phyloP scores from a whole-genome alignment of 208 protist genomes.

The Trypanosomatidae sp. region DNA sequence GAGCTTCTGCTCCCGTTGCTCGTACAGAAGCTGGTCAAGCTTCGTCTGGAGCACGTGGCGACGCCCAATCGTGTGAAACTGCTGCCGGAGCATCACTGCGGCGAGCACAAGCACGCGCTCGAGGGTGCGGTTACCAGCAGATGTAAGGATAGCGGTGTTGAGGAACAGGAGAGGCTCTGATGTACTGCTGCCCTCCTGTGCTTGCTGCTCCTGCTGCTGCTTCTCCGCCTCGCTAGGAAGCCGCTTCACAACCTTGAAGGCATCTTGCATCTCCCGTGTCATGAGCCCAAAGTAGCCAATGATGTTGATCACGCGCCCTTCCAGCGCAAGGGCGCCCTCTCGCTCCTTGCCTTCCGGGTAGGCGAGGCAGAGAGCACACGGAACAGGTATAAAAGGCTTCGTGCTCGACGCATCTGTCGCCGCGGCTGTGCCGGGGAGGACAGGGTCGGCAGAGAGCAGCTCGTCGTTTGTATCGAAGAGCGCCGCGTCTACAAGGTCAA shows the following conservation, averaged over 20 bases:
- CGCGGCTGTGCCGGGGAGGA: slow-evolving; percentile 9
- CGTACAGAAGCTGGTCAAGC: slow-evolving; percentile 12
- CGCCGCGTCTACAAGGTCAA: slow-evolving; percentile 55
- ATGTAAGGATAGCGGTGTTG: slow-evolving; percentile 74
- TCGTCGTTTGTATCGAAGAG: slow-evolving; percentile 63
- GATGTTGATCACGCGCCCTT: slow-evolving; percentile 75
- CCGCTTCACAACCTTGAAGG: slow-evolving; percentile 67
- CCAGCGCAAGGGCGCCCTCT: slow-evolving; percentile 53
- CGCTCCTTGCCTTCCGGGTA: slow-evolving; percentile 76
- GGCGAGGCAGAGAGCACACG: slow-evolving; percentile 80
- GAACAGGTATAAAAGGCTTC: slow-evolving; percentile 54
- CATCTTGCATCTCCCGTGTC: slow-evolving; percentile 46
- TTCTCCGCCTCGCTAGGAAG: slow-evolving; percentile 10
- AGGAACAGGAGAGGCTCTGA: slow-evolving; percentile 30
- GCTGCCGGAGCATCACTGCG: slow-evolving; percentile 76
- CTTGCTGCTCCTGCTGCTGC: slow-evolving; percentile 2
- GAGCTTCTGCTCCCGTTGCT: slow-evolving; percentile 8
- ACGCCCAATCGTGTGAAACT: slow-evolving; percentile 59
- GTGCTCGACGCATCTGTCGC: neutral
- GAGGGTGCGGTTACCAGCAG: slow-evolving; percentile 77
- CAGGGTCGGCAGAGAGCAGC: slow-evolving; percentile 42
- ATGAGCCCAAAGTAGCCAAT: slow-evolving; percentile 87
- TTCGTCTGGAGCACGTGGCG: slow-evolving; percentile 27
- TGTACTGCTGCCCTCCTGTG: neutral
- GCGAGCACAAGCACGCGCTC: slow-evolving; percentile 80